A percentile compares a stretch with the other conserved stretches of the same genome.
phyloP scores from a whole-genome alignment of 257 asterid genomes.

The Prunella vulgaris region DNA sequence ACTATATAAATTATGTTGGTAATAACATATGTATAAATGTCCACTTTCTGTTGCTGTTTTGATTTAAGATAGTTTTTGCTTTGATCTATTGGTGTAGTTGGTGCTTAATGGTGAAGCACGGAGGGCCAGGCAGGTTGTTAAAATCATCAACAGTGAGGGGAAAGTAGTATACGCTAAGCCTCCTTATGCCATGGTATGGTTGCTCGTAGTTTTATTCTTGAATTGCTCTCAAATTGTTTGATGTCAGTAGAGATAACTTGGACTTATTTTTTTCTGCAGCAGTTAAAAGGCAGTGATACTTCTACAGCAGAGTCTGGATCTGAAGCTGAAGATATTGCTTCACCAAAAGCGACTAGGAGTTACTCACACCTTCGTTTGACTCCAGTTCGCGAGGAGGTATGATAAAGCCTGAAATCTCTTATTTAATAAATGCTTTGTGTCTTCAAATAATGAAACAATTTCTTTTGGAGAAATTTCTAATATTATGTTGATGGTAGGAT shows the following conservation, averaged over 20 bases:
- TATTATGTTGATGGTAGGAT: constrained; percentile 10
- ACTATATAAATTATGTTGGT: neutral
- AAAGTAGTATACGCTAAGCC: constrained; percentile 96
- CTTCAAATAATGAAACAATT: neutral
- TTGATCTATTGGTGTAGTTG: constrained; percentile 50
- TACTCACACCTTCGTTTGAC: constrained; percentile 91
- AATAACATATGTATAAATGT: neutral
- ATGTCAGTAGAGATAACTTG: constrained; percentile 12
- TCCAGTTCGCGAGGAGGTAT: constrained; percentile 99
- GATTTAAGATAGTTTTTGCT: constrained; percentile 17
- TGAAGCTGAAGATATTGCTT: constrained; percentile 96
- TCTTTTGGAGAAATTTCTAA: neutral
- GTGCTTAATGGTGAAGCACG: constrained; percentile 78
- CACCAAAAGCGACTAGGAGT: constrained; percentile 82
- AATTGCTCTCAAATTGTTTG: neutral
- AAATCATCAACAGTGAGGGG: constrained; percentile 91
- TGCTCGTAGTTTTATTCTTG: constrained; percentile 1
- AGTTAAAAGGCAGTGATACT: constrained; percentile 91
- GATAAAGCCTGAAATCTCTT: constrained; percentile 9
- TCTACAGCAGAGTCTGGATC: constrained; percentile 99
- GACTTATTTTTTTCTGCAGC: constrained; percentile 23
- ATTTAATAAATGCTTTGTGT: neutral
- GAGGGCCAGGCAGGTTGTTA: constrained; percentile 82
- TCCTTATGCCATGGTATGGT: constrained; percentile 58
- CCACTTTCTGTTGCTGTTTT: neutral